phyloP scores from a whole-genome alignment of 2,329 filamentous ascomycete genomes.

The Aspergillus quadricinctus region DNA sequence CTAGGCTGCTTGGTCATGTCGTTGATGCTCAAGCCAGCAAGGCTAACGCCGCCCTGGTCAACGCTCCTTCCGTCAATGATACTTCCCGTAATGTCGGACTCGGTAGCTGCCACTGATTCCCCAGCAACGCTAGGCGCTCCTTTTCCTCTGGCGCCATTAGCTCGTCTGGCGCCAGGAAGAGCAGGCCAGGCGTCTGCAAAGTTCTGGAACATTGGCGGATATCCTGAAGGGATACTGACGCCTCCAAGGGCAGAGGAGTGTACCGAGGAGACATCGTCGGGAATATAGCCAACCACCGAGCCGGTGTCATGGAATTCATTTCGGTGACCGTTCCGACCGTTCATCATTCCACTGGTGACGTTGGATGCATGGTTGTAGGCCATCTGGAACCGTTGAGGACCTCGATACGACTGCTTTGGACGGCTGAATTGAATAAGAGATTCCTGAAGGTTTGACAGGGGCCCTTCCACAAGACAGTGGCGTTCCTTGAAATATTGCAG shows the following conservation, averaged over 20 bases:
- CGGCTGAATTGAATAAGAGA: conserved; percentile 92
- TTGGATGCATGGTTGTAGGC: conserved; percentile 65
- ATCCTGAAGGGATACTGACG: conserved; percentile 74
- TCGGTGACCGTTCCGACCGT: conserved; percentile 47
- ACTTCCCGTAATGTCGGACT: conserved; percentile 78
- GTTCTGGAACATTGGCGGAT: conserved; percentile 91
- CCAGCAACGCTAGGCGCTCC: conserved; percentile 76
- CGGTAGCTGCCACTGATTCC: conserved; percentile 87
- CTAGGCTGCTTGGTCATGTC: conserved; percentile 67
- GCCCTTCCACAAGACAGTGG: conserved; percentile 93
- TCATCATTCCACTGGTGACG: conserved; percentile 51
- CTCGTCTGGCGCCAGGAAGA: conserved; percentile 65
- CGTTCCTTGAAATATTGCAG: conserved; percentile 94
- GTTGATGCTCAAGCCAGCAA: conserved; percentile 74
- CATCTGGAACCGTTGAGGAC: conserved; percentile 81
- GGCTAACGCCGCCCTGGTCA: conserved; percentile 79
- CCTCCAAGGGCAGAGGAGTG: conserved; percentile 88
- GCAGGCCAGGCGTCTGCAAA: conserved; percentile 90
- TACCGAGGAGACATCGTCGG: conserved; percentile 93
- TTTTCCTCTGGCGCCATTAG: conserved; percentile 61
- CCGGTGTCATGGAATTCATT: conserved; percentile 67
- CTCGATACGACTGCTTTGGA: conserved; percentile 86
- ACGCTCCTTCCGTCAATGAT: conserved; percentile 68
- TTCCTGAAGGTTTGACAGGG: conserved; percentile 90
- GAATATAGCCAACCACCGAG: conserved; percentile 91